Evolutionary conservation across 495 filamentous ascomycete species (phyloP).

Genomic region (Neohortaea acidophila): DNA sequence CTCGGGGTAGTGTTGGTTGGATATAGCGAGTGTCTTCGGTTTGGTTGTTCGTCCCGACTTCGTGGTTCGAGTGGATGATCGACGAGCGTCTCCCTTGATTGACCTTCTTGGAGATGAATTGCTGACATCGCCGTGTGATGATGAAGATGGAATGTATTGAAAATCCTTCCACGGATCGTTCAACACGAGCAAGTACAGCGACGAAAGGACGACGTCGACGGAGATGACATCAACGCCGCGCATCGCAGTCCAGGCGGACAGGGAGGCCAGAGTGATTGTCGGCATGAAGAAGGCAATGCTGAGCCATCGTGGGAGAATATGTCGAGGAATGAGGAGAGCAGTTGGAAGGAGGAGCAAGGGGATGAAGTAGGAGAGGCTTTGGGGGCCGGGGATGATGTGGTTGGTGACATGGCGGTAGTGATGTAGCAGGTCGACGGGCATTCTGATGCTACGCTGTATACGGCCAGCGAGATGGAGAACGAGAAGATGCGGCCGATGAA

Average conservation of each 20-base stretch:
- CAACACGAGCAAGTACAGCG: slow-evolving; percentile 8
- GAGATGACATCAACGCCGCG: slow-evolving; percentile 16
- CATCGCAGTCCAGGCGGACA: slow-evolving; percentile 13
- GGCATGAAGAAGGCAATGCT: slow-evolving; percentile 13
- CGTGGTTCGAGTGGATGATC: not conserved
- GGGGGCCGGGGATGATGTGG: slow-evolving; percentile 13
- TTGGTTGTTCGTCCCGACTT: not conserved
- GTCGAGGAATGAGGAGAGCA: slow-evolving; percentile 11
- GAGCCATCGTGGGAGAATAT: slow-evolving; percentile 13
- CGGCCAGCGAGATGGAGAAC: too few species aligned
- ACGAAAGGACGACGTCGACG: slow-evolving; percentile 11
- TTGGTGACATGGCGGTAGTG: slow-evolving; percentile 12
- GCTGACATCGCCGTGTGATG: too few species aligned
- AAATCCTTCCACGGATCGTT: slow-evolving; percentile 15
- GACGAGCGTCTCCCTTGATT: not conserved
- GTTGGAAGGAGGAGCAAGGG: slow-evolving; percentile 12
- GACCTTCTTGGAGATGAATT: too few species aligned
- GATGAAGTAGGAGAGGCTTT: slow-evolving; percentile 12
- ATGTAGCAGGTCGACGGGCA: too few species aligned
- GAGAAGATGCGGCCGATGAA: too few species aligned
- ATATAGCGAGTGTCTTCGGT: not conserved
- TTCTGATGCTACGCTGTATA: too few species aligned
- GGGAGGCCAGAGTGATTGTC: slow-evolving; percentile 1
- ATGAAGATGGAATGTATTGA: too few species aligned
- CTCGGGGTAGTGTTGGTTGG: slow-evolving; percentile 13